A percentile compares a stretch with the other conserved stretches of the same genome.
These are phyloP conservation scores for Gossypium thurberi DNA, from an alignment of 345 rosid genomes.

Conservation along the genomic window DNA sequence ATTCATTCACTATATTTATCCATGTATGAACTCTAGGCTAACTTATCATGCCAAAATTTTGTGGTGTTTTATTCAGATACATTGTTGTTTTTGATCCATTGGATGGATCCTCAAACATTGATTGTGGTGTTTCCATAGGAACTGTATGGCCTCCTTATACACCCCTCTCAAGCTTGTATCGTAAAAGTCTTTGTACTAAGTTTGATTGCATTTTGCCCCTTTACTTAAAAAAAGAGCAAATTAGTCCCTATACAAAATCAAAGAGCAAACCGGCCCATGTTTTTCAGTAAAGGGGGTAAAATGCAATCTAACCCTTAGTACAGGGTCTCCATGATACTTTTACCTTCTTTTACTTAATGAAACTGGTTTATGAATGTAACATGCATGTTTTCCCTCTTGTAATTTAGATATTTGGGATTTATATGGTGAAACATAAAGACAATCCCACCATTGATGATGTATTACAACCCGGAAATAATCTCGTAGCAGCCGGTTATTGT, in stretches of 20 bases:
- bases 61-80: slow-evolving; percentile 33
- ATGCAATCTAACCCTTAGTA: no score
- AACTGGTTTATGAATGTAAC: background rate
- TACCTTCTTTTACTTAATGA: background rate
- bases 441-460: slow-evolving; percentile 54
- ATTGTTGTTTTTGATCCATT: slow-evolving; percentile 68
- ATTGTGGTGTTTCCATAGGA: slow-evolving; percentile 76
- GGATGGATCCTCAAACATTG: slow-evolving; percentile 82
- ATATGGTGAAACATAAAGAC: slow-evolving; percentile 40
- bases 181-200: no score
- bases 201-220: no score
- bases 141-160: slow-evolving; percentile 34
- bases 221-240: no score
- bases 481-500: slow-evolving; percentile 76
- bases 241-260: no score
- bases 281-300: no score
- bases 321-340: no score
- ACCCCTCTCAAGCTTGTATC: background rate
- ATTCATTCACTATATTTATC: no score
- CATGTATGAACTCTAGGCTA: background rate
- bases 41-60: background rate
- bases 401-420: slow-evolving; percentile 65
- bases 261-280: no score
- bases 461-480: slow-evolving; percentile 56
- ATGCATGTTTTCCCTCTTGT: slow-evolving; percentile 10